Conservation (phyloP, 495 filamentous ascomycete genomes). For the Trichoderma gamsii region DNA sequence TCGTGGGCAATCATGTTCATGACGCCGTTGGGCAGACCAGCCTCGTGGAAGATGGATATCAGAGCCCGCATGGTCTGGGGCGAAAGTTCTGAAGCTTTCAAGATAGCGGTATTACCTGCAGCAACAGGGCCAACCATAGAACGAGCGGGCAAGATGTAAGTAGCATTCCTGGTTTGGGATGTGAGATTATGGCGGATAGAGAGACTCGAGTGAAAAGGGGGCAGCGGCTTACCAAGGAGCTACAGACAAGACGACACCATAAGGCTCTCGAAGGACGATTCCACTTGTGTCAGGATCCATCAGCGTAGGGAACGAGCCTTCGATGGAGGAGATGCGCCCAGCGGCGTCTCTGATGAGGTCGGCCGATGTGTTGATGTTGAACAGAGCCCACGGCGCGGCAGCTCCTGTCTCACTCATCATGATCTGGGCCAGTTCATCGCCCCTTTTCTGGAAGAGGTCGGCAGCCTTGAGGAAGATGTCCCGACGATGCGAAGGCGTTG, state of each 20-base stretch:
- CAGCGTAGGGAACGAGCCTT: constrained; percentile 55
- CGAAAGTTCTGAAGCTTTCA: constrained; percentile 62
- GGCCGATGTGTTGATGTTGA: constrained; percentile 56
- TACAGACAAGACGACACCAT: constrained; percentile 73
- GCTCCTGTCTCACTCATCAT: constrained; percentile 68
- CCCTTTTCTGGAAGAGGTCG: constrained; percentile 56
- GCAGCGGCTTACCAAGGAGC: constrained; percentile 65
- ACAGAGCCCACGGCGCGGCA: constrained; percentile 44
- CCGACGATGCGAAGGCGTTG: constrained; percentile 54
- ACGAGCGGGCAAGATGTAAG: constrained; percentile 63
- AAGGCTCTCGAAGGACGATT: constrained; percentile 73
- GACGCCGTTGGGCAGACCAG: constrained; percentile 59
- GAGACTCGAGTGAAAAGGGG: background rate
- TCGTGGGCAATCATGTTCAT: constrained; percentile 53
- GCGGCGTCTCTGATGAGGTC: constrained; percentile 66
- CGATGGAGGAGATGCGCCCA: constrained; percentile 53
- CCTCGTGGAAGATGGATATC: constrained; percentile 62
- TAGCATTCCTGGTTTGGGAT: constrained; percentile 57
- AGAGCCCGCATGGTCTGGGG: constrained; percentile 72
- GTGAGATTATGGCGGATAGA: background rate
- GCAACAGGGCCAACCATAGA: constrained; percentile 71
- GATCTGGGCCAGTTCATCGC: constrained; percentile 56
- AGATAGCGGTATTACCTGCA: constrained; percentile 59
- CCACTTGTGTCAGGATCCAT: constrained; percentile 52
- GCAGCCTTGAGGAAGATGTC: constrained; percentile 68